Conservation (phyloP, 1,139 yeast species). For the Pichia sp. region DNA sequence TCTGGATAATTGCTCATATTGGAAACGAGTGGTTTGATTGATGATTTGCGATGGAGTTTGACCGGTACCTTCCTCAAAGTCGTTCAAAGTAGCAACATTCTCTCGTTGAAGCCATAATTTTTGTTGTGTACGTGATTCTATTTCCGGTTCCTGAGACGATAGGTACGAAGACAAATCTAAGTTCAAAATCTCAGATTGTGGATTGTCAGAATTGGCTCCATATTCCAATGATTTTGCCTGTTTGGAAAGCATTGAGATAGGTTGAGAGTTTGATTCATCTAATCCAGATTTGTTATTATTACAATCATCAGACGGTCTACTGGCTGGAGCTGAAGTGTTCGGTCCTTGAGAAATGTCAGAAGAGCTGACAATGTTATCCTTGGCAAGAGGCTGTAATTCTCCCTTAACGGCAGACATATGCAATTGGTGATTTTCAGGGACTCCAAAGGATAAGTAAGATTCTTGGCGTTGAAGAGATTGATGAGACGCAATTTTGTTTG, state of each 20-base stretch:
- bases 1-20: slow-evolving; percentile 69
- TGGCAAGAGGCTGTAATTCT: not conserved
- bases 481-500: slow-evolving; percentile 13
- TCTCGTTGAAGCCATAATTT: slow-evolving; percentile 81
- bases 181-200: slow-evolving; percentile 4
- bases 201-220: slow-evolving; percentile 1
- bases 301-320: not conserved
- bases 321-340: not conserved
- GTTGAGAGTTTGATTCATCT: not conserved
- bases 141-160: slow-evolving; percentile 29
- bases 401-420: not conserved
- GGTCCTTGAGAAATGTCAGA: not conserved
- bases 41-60: slow-evolving; percentile 6
- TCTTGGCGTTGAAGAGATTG: slow-evolving; percentile 23
- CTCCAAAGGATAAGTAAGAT: slow-evolving; percentile 21
- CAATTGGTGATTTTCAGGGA: slow-evolving; percentile 11
- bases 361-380: not conserved
- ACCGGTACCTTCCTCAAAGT: slow-evolving; percentile 21
- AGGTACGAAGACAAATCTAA: slow-evolving; percentile 24
- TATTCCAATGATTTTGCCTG: slow-evolving; percentile 1
- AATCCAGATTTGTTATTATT: not conserved
- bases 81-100: slow-evolving; percentile 33
- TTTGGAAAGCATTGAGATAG: slow-evolving; percentile 5
- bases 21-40: slow-evolving; percentile 43
- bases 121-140: slow-evolving; percentile 77